These are phyloP conservation scores for Rhynchospora breviuscula DNA, from an alignment of 176 grass and related monocot species.

Conservation along the genomic window DNA sequence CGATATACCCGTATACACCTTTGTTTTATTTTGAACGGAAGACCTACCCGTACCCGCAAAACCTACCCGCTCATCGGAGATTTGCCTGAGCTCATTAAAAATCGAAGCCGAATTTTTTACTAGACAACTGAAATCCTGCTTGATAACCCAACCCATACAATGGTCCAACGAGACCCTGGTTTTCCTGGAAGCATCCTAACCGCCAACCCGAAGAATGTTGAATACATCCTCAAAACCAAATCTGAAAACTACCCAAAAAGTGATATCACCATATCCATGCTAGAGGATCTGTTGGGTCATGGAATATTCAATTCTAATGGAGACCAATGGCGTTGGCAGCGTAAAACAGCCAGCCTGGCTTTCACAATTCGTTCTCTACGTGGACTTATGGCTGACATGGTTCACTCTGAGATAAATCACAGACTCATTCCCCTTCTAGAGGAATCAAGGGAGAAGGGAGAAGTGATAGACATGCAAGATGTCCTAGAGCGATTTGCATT, in stretches of 20 bases:
- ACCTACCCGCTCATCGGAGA: constrained; percentile 41
- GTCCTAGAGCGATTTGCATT: constrained; percentile 66
- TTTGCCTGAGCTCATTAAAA: constrained; percentile 42
- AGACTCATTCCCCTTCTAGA: constrained; percentile 45
- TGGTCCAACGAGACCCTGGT: neutral
- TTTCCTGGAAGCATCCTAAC: constrained; percentile 33
- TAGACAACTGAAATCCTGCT: constrained; percentile 38
- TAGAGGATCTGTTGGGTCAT: constrained; percentile 57
- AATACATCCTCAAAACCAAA: constrained; percentile 49
- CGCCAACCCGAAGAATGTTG: constrained; percentile 46
- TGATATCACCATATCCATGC: constrained; percentile 14
- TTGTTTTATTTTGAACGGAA: too few relatives aligned
- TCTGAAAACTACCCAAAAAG: constrained; percentile 60
- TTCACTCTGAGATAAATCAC: constrained; percentile 31
- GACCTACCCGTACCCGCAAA: constrained; percentile 21
- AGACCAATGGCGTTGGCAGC: constrained; percentile 55
- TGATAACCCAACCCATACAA: constrained; percentile 17
- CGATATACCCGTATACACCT: too few relatives aligned
- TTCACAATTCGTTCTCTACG: constrained; percentile 49
- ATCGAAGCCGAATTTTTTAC: constrained; percentile 47
- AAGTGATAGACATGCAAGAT: constrained; percentile 48
- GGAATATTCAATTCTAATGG: constrained; percentile 78
- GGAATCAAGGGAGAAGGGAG: neutral
- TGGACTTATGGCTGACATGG: constrained; percentile 28
- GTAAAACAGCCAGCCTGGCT: constrained; percentile 55